phyloP scores from a whole-genome alignment of 306 rosid genomes.

The Inga oerstediana region DNA sequence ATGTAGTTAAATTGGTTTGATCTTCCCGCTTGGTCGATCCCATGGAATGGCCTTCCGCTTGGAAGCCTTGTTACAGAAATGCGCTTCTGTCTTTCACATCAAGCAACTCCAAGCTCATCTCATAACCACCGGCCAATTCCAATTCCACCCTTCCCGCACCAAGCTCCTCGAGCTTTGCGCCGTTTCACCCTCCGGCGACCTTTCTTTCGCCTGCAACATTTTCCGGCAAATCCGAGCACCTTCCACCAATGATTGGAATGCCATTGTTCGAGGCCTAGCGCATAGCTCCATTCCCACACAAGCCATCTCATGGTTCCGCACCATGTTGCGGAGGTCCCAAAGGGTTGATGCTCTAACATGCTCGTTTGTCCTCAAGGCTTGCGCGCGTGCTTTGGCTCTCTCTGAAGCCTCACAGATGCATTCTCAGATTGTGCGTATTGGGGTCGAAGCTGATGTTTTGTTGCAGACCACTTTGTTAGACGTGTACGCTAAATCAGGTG shows the following conservation, averaged over 20 bases:
- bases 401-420: conserved; percentile 68
- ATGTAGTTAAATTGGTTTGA: not conserved
- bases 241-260: conserved; percentile 81
- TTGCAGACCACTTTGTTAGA: conserved; percentile 78
- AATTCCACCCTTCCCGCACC: conserved; percentile 56
- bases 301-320: conserved; percentile 63
- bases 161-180: conserved; percentile 76
- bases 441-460: conserved; percentile 57
- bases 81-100: conserved; percentile 54
- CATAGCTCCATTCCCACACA: conserved; percentile 63
- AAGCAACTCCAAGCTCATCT: conserved; percentile 80
- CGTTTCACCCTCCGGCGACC: conserved; percentile 59
- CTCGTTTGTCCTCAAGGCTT: conserved; percentile 80
- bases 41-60: conserved; percentile 51
- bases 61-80: conserved; percentile 56
- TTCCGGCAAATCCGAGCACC: conserved; percentile 60
- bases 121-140: conserved; percentile 62
- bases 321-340: conserved; percentile 47
- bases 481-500: conserved; percentile 68
- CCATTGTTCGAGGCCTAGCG: conserved; percentile 81
- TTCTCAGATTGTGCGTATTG: conserved; percentile 63
- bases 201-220: conserved; percentile 53
- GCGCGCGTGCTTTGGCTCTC: conserved; percentile 78
- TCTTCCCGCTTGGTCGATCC: not conserved
- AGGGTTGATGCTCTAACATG: conserved; percentile 77